A percentile compares a stretch with the other conserved stretches of the same genome.
Conservation (phyloP, 2,329 filamentous ascomycete species). For the Hyphodiscus sp. region DNA sequence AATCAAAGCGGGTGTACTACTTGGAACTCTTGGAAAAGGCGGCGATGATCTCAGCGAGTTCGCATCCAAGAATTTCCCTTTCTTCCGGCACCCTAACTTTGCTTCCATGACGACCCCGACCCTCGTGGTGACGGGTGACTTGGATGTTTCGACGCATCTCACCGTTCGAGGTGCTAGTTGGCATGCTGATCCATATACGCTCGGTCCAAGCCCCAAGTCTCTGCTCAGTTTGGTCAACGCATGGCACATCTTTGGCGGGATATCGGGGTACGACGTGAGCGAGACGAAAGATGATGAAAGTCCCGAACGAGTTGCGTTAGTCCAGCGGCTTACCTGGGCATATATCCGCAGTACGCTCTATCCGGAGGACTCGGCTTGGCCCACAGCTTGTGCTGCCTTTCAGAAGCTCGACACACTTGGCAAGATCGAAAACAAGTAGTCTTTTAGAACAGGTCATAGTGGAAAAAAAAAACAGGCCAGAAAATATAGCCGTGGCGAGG, state of each 20-base stretch:
- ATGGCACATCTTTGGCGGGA: background rate
- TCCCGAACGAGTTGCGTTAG: background rate
- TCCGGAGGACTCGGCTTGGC: slow-evolving; percentile 20
- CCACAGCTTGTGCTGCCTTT: slow-evolving; percentile 1
- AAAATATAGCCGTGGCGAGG: too few species aligned
- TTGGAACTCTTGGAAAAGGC: slow-evolving; percentile 30
- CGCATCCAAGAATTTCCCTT: slow-evolving; percentile 28
- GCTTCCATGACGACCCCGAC: slow-evolving; percentile 31
- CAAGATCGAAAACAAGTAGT: slow-evolving; percentile 1
- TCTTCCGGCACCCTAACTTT: slow-evolving; percentile 30
- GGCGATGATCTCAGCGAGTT: slow-evolving; percentile 27
- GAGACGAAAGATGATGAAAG: background rate
- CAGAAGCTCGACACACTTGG: slow-evolving; percentile 1
- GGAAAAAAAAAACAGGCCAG: too few species aligned
- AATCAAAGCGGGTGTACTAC: slow-evolving; percentile 34
- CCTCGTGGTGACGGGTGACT: slow-evolving; percentile 35
- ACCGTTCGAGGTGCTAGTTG: slow-evolving; percentile 34
- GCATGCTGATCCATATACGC: slow-evolving; percentile 39
- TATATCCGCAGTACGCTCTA: slow-evolving; percentile 34
- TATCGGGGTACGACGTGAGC: background rate
- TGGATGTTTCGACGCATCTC: slow-evolving; percentile 28
- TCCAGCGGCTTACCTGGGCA: slow-evolving; percentile 33
- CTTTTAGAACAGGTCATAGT: slow-evolving; percentile 41
- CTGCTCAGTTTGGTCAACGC: background rate
- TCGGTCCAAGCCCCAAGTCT: background rate